Evolutionary conservation across 805 yeast species (phyloP).

Genomic region (Pichia pseudocactophila): DNA sequence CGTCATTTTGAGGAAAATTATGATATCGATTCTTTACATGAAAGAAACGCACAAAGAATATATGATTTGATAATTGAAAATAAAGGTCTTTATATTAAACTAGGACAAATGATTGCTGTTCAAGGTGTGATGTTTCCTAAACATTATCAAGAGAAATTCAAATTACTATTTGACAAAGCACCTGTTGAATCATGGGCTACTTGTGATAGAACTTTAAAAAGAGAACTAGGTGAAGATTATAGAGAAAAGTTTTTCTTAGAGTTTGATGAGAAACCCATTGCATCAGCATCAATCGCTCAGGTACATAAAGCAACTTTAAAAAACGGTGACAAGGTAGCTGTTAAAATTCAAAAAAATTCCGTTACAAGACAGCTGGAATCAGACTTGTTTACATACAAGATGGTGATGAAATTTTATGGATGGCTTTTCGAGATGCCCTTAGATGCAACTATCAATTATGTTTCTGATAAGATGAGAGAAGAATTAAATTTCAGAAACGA

Average conservation of each 20-base stretch:
- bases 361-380: slow-evolving; percentile 50
- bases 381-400: slow-evolving; percentile 51
- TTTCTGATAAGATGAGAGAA: slow-evolving; percentile 45
- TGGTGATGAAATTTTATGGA: slow-evolving; percentile 45
- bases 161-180: slow-evolving; percentile 56
- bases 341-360: slow-evolving; percentile 58
- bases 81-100: slow-evolving; percentile 60
- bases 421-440: slow-evolving; percentile 58
- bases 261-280: slow-evolving; percentile 52
- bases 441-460: slow-evolving; percentile 44
- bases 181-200: slow-evolving; percentile 47
- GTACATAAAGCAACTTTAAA: slow-evolving; percentile 47
- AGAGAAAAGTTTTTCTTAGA: slow-evolving; percentile 29
- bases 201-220: slow-evolving; percentile 32
- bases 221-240: slow-evolving; percentile 37
- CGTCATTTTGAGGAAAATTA: slow-evolving; percentile 36
- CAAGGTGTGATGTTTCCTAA: slow-evolving; percentile 62
- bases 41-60: slow-evolving; percentile 44
- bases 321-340: slow-evolving; percentile 47
- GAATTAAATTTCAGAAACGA: slow-evolving; percentile 60
- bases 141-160: slow-evolving; percentile 50
- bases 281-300: slow-evolving; percentile 71
- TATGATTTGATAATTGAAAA: slow-evolving; percentile 36
- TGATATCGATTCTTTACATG: slow-evolving; percentile 50
- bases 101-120: slow-evolving; percentile 74